phyloP scores from a whole-genome alignment of 495 filamentous ascomycete species.

The Xylaria castorea region DNA sequence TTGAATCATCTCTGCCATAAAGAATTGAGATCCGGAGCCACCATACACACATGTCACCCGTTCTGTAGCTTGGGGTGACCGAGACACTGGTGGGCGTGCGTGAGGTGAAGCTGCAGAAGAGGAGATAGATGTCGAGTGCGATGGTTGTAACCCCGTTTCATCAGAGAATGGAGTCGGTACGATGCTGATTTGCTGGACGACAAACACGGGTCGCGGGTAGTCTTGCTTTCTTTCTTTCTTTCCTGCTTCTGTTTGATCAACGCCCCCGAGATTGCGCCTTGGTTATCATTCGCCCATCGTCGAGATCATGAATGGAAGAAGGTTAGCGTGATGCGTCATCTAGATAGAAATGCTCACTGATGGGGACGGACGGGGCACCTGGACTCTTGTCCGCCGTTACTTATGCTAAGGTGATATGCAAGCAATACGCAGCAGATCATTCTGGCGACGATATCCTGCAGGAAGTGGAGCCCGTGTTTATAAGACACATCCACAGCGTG shows the following conservation, averaged over 20 bases:
- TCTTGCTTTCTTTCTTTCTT: slow-evolving; percentile 21
- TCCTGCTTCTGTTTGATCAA: slow-evolving; percentile 21
- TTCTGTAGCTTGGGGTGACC: not conserved
- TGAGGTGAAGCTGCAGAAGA: slow-evolving; percentile 12
- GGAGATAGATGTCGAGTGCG: not conserved
- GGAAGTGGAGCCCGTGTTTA: slow-evolving; percentile 8
- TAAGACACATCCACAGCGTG: slow-evolving; percentile 17
- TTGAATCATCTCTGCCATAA: not conserved
- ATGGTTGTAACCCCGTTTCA: slow-evolving; percentile 11
- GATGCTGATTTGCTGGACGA: slow-evolving; percentile 17
- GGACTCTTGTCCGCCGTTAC: slow-evolving; percentile 10
- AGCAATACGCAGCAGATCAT: slow-evolving; percentile 23
- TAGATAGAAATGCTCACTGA: not conserved
- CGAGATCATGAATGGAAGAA: slow-evolving; percentile 4
- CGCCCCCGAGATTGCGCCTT: slow-evolving; percentile 16
- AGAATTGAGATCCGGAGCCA: not conserved
- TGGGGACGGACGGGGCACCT: not conserved
- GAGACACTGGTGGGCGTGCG: not conserved
- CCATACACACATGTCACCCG: not conserved
- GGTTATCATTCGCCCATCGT: slow-evolving; percentile 6
- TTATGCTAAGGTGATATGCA: slow-evolving; percentile 16
- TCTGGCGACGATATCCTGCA: slow-evolving; percentile 20
- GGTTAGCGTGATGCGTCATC: slow-evolving; percentile 18
- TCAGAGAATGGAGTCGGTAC: slow-evolving; percentile 11
- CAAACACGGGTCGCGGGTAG: slow-evolving; percentile 22